A percentile compares a stretch with the other conserved stretches of the same genome.
Evolutionary conservation across 768 basidiomycete species (phyloP).

Genomic region (Auricularia auricula-judae): DNA sequence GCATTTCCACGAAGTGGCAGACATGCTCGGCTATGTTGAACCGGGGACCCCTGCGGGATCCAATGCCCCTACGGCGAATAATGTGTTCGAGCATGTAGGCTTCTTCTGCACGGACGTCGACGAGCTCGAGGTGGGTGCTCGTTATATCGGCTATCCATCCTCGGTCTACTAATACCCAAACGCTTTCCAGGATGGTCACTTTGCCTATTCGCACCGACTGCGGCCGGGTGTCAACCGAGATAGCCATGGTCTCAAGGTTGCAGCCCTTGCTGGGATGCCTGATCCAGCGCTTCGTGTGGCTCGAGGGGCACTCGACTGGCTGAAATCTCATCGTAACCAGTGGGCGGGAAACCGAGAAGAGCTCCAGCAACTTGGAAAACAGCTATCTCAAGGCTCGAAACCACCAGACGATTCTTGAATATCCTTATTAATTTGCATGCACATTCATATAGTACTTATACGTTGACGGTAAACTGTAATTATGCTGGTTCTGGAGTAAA

Average conservation of each 20-base stretch:
- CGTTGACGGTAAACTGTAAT: too few relatives aligned
- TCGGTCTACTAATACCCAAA: neutral
- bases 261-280: slow-evolving; percentile 79
- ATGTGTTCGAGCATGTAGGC: slow-evolving; percentile 45
- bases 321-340: slow-evolving; percentile 13
- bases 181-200: slow-evolving; percentile 50
- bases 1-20: slow-evolving; percentile 92
- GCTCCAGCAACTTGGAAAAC: slow-evolving; percentile 2
- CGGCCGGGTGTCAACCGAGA: slow-evolving; percentile 78
- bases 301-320: slow-evolving; percentile 33
- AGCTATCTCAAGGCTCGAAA: neutral
- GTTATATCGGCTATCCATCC: neutral
- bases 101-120: slow-evolving; percentile 89
- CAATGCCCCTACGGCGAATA: neutral
- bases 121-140: slow-evolving; percentile 50
- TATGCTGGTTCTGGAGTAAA: too few relatives aligned
- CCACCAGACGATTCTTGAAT: too few relatives aligned
- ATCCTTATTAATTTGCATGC: too few relatives aligned
- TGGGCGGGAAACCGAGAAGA: slow-evolving; percentile 9
- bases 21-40: slow-evolving; percentile 60
- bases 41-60: slow-evolving; percentile 28
- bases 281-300: slow-evolving; percentile 49
- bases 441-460: too few relatives aligned
- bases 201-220: slow-evolving; percentile 76
- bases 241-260: slow-evolving; percentile 87